Evolutionary conservation across 2,329 filamentous ascomycete genomes (phyloP), one percentile per base, ranked within the genome.

Genomic region (Alternaria sp.): DNA sequence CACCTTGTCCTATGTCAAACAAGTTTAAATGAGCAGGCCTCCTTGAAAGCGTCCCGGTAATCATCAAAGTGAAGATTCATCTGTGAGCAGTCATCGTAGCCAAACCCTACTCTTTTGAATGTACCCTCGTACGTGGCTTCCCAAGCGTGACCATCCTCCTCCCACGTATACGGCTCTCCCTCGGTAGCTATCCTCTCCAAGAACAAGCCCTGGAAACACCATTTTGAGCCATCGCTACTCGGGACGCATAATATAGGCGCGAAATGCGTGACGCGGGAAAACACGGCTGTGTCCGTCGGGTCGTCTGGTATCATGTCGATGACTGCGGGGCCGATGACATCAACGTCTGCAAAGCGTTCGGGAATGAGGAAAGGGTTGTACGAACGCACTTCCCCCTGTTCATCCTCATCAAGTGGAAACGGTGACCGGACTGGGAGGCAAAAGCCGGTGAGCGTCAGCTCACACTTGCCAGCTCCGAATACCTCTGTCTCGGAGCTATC

Each of bases 381-480:
- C 15, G 36, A 40, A 0, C 5, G 0, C 36, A 17, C 1, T 0
- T 6, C 36, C 36, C 3, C 1, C n/a, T n/a, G n/a, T 6, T 40
- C 36, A 40, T 40, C 9, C 4, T 40, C 36, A 3, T 40, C 4
- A 40, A 2, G 2, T 3, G 36, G 3, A 5, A 40, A 40, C 2
- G 36, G 36, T 40, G 0, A 40, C 26, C 23, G 28, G 2, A 57
- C 44, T 3, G 45, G 30, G 5, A 57, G 28, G 8, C 55, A 57
- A 9, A 57, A 43, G 4, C 55, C 55, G 4, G 15, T 10, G 10
- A 49, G 13, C 15, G 28, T 40, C 28, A 49, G 13, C 15, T 28
- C 47, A 19, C 54, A 57, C 6, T 13, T 19, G 8, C 54, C 54
- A 9, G 44, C 44, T n/a, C 54, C 44, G 6, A 57, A 57, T 10